Percentiles rank a stretch among this genome's conserved stretches.
Evolutionary conservation across 2,329 filamentous ascomycete species (phyloP).

Genomic region (Macrophomina phaseolina): DNA sequence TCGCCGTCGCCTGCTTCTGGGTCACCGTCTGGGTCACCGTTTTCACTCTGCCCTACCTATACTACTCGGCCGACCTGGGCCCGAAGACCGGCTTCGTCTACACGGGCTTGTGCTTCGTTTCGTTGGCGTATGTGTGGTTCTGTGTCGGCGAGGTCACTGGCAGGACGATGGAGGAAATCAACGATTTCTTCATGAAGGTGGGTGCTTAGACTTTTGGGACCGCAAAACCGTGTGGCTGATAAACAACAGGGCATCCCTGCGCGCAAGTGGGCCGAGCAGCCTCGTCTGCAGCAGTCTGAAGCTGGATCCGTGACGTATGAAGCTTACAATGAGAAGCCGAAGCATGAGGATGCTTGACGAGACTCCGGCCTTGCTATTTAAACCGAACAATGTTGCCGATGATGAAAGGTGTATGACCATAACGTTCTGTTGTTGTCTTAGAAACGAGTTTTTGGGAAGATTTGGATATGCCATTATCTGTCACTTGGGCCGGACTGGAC

Average conservation of each 20-base stretch:
- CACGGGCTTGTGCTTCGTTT: slow-evolving; percentile 23
- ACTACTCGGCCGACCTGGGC: slow-evolving; percentile 16
- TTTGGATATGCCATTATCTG: background rate
- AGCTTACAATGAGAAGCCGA: background rate
- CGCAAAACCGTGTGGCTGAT: background rate
- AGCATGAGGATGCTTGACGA: background rate
- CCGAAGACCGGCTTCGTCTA: slow-evolving; percentile 26
- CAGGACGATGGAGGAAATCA: slow-evolving; percentile 26
- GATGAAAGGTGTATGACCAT: background rate
- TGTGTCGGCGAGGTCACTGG: slow-evolving; percentile 21
- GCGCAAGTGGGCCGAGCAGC: slow-evolving; percentile 13
- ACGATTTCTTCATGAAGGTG: slow-evolving; percentile 33
- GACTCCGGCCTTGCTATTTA: background rate
- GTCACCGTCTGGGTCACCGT: slow-evolving; percentile 25
- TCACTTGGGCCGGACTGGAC: slow-evolving; percentile 1
- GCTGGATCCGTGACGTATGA: slow-evolving; percentile 2
- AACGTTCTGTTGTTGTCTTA: background rate
- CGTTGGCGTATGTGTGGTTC: slow-evolving; percentile 25
- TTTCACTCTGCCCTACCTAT: slow-evolving; percentile 26
- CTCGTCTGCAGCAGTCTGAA: background rate
- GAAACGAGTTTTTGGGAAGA: background rate
- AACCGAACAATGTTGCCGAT: too few species aligned
- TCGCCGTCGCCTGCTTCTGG: slow-evolving; percentile 53
- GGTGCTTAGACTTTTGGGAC: slow-evolving; percentile 29
- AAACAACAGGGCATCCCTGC: background rate